Evolutionary conservation across 306 rosid genomes (phyloP).

Genomic region (Cucurbita moschata): DNA sequence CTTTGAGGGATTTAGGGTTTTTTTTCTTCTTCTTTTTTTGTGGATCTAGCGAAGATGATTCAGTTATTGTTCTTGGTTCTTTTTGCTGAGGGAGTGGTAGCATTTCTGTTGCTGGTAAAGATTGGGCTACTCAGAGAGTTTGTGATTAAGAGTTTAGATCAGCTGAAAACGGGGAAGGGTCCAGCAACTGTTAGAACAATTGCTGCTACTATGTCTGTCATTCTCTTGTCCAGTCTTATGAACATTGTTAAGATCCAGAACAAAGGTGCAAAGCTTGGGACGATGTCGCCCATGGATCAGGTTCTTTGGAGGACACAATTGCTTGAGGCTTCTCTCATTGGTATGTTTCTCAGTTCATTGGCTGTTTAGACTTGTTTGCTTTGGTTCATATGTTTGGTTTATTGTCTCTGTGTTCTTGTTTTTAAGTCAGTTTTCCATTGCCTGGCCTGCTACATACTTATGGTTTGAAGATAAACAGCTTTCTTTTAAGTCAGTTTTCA

Average conservation of each 20-base stretch:
- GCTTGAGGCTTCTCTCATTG: slow-evolving; percentile 87
- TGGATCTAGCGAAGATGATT: slow-evolving; percentile 37
- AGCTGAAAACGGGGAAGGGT: slow-evolving; percentile 75
- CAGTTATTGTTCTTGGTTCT: slow-evolving; percentile 75
- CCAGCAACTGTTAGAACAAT: slow-evolving; percentile 70
- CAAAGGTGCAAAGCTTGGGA: slow-evolving; percentile 87
- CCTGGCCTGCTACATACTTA: background rate
- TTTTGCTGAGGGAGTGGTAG: slow-evolving; percentile 54
- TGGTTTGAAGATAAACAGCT: background rate
- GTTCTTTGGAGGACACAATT: slow-evolving; percentile 95
- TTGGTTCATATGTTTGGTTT: background rate
- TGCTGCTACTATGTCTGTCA: slow-evolving; percentile 89
- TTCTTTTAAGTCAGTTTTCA: background rate
- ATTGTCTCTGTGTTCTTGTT: background rate
- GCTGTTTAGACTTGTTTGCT: background rate
- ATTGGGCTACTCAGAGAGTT: slow-evolving; percentile 87
- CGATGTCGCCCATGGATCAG: slow-evolving; percentile 99
- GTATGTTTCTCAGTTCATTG: slow-evolving; percentile 23
- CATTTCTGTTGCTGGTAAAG: slow-evolving; percentile 59
- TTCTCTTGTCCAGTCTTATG: slow-evolving; percentile 64
- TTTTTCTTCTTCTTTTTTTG: background rate
- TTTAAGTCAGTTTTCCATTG: background rate
- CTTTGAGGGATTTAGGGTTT: background rate
- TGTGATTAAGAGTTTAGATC: slow-evolving; percentile 77
- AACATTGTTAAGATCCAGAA: slow-evolving; percentile 93